These are phyloP conservation scores for Calonectria honghensis DNA, from an alignment of 2,329 filamentous ascomycete genomes.

Conservation along the genomic window DNA sequence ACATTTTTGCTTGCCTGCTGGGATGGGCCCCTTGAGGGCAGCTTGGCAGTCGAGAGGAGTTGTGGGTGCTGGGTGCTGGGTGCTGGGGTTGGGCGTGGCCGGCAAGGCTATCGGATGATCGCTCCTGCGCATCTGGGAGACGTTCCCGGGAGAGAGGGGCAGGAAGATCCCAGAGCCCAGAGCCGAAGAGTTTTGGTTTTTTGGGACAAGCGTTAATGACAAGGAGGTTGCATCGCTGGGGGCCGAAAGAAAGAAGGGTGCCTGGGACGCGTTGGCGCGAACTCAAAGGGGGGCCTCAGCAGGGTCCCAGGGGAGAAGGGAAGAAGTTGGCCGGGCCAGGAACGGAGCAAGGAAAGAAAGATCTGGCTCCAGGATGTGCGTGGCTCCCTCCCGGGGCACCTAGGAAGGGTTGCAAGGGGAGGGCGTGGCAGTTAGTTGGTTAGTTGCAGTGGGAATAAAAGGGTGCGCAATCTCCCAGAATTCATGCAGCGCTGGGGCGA, in stretches of 20 bases:
- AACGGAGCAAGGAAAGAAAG: neutral
- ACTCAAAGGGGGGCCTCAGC: slow-evolving; percentile 1
- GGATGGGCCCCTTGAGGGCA: neutral
- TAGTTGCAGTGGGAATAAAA: neutral
- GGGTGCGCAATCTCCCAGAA: slow-evolving; percentile 51
- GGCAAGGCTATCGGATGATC: slow-evolving; percentile 37
- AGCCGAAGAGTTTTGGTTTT: slow-evolving; percentile 6
- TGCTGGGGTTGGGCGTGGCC: neutral
- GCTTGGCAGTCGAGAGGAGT: neutral
- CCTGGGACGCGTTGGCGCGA: slow-evolving; percentile 22
- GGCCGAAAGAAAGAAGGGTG: neutral
- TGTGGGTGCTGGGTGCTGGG: neutral
- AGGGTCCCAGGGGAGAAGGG: neutral
- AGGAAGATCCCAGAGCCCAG: slow-evolving; percentile 7
- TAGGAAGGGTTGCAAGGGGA: slow-evolving; percentile 27
- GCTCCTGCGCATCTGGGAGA: slow-evolving; percentile 9
- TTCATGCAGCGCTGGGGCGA: slow-evolving; percentile 51
- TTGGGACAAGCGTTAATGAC: neutral
- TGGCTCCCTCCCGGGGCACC: neutral
- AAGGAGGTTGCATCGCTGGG: slow-evolving; percentile 16
- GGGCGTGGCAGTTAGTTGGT: neutral
- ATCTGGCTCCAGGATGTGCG: slow-evolving; percentile 6
- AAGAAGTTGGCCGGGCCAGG: slow-evolving; percentile 11
- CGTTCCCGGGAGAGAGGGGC: slow-evolving; percentile 12
- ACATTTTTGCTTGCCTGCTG: neutral